Percentiles rank a stretch among this genome's conserved stretches.
phyloP scores from a whole-genome alignment of 768 basidiomycete species.

The Lactarius evosmus region DNA sequence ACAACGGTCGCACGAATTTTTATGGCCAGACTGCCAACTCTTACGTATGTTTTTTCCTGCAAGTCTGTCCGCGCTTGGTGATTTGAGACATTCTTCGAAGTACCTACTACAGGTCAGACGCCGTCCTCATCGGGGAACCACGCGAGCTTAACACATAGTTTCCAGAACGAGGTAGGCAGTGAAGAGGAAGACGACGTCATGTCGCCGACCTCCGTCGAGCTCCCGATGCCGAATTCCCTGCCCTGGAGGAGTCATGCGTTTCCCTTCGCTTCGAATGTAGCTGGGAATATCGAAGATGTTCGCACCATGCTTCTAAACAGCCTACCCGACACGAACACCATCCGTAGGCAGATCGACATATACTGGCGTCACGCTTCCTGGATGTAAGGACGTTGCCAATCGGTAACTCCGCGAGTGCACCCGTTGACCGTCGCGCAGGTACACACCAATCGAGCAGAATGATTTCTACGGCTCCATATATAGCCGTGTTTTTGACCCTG shows the following conservation, averaged over 20 bases:
- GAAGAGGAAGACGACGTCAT: conserved; percentile 50
- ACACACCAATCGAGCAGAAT: conserved; percentile 57
- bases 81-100: conserved; percentile 34
- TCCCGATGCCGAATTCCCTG: conserved; percentile 48
- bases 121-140: conserved; percentile 14
- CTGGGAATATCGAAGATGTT: conserved; percentile 43
- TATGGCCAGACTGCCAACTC: conserved; percentile 66
- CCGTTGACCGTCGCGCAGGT: conserved; percentile 41
- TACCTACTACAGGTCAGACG: conserved; percentile 60
- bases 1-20: conserved; percentile 60
- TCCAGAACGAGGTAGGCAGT: conserved; percentile 55
- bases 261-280: conserved; percentile 47
- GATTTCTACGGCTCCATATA: conserved; percentile 56
- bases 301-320: conserved; percentile 44
- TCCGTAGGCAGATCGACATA: conserved; percentile 42
- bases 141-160: conserved; percentile 19
- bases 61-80: conserved; percentile 16
- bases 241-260: conserved; percentile 61
- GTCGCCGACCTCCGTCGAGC: conserved; percentile 36
- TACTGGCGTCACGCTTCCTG: conserved; percentile 69
- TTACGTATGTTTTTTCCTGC: conserved; percentile 47
- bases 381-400: conserved; percentile 50
- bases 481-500: conserved; percentile 50
- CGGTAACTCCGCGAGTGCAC: neutral
- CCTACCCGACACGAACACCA: conserved; percentile 42